Base-by-base conservation (phyloP, 2,329 filamentous ascomycete genomes). In the Arthrobotrys sinensis region DNA sequence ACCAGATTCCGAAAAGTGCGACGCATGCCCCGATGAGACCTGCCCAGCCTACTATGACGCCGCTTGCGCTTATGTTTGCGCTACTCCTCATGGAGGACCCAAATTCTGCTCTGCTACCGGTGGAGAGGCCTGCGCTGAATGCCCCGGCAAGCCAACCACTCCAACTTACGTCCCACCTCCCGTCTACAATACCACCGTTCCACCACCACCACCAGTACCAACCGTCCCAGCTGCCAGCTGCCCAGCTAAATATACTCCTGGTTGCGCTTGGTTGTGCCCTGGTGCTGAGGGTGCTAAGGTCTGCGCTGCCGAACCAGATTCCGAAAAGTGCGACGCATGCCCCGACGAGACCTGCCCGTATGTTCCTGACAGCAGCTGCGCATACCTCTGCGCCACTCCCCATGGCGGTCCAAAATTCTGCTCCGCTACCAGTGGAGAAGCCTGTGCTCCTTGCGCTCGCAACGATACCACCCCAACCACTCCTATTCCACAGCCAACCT, bases 381-480 rank as follows among this genome's bases (percentile, higher is more conserved):
- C 62, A 4, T 66, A 36, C 12, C 4, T 66, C 8, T 66, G 62
- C 32, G n/a, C 62, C 14, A 52, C 62, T 1, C 3, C 62, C 3
- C 43, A 66, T 11, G 62, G 62, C 12, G 63, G 63, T 43, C 63
- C 63, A 28, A 67, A 67, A 19, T 67, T 53, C 19, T 67, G 48
- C 32, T 43, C 46, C 32, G 46, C 48, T 10, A 32, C 50, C 14
- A 19, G 63, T 10, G 46, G 32, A 12, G 43, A 71, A 28, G 28
- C 14, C 14, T 71, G 36, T 19, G 19, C 21, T 38, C 16, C 43
- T 38, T 57, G n/a, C 38, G 52, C 10, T 57, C n/a, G 24, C n/a
- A 57, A 55, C 4, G 32, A 40, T 38, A 57, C 57, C 3, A 46
- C 62, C 10, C 45, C 45, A 8, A 65, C 43, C 0, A 48, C 14